Conservation (phyloP, 257 asterid species). For the Solanum peruvianum region DNA sequence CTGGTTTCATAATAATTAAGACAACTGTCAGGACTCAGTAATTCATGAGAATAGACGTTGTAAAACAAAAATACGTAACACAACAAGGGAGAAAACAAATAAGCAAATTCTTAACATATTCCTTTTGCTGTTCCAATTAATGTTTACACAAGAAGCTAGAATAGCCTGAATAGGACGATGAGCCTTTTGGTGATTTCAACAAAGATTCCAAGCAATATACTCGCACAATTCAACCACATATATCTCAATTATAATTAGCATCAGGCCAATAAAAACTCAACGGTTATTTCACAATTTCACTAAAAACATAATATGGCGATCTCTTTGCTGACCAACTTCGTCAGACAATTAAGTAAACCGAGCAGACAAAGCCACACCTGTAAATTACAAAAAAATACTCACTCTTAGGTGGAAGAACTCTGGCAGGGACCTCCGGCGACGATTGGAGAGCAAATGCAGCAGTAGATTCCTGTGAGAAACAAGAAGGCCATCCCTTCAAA, state of each 20-base stretch:
- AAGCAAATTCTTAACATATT: background rate
- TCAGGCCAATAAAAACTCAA: background rate
- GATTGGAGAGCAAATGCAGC: constrained; percentile 49
- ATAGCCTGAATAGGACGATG: background rate
- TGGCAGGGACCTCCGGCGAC: constrained; percentile 34
- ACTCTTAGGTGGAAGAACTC: constrained; percentile 90
- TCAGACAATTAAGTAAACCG: background rate
- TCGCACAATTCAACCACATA: background rate
- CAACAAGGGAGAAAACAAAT: background rate
- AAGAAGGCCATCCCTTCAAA: constrained; percentile 88
- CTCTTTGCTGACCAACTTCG: background rate
- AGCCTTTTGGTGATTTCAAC: background rate
- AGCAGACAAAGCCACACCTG: background rate
- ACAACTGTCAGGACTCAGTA: background rate
- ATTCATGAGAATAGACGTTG: background rate
- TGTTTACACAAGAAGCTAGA: background rate
- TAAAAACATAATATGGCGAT: background rate
- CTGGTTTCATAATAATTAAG: constrained; percentile 23
- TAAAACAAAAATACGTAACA: background rate
- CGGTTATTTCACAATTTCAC: background rate
- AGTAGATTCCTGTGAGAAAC: constrained; percentile 64
- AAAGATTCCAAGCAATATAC: background rate
- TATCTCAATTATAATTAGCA: background rate
- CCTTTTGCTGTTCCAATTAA: background rate
- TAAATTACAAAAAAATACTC: constrained; percentile 16